These are phyloP conservation scores for Dactylonectria estremocensis DNA, from an alignment of 2,329 filamentous ascomycete genomes.

Conservation along the genomic window DNA sequence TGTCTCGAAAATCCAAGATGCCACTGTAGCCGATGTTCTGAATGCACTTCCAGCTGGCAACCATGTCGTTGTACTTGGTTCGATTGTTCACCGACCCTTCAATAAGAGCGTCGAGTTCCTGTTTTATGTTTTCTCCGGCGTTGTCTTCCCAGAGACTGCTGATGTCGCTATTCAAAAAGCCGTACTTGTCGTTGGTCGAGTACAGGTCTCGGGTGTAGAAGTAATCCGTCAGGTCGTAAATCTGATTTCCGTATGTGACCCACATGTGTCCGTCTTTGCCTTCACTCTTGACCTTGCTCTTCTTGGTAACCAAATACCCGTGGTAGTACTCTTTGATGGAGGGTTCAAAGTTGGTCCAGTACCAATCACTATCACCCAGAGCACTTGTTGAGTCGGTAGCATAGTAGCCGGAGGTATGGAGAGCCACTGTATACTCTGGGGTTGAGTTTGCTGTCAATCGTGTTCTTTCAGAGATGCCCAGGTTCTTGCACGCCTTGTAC, in stretches of 20 bases:
- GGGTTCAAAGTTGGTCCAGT: conserved; percentile 80
- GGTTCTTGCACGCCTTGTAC: conserved; percentile 79
- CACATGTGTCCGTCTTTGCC: conserved; percentile 80
- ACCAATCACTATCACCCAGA: conserved; percentile 81
- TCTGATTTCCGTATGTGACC: conserved; percentile 81
- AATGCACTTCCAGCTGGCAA: conserved; percentile 84
- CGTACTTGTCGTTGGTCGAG: conserved; percentile 70
- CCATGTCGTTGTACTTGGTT: conserved; percentile 65
- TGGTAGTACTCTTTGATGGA: conserved; percentile 90
- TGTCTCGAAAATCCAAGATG: conserved; percentile 86
- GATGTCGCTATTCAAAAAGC: conserved; percentile 81
- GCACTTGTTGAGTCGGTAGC: conserved; percentile 70
- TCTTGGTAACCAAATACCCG: conserved; percentile 84
- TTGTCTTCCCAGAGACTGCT: conserved; percentile 80
- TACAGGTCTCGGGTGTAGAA: conserved; percentile 79
- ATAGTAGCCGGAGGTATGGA: conserved; percentile 79
- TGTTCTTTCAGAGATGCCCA: conserved; percentile 75
- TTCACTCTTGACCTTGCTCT: conserved; percentile 71
- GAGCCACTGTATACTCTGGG: conserved; percentile 65
- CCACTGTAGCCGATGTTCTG: conserved; percentile 88
- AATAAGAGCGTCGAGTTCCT: conserved; percentile 71
- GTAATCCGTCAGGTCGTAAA: conserved; percentile 96
- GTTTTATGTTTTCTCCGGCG: conserved; percentile 84
- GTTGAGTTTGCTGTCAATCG: conserved; percentile 77
- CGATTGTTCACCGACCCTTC: conserved; percentile 64